Evolutionary conservation across 2,329 filamentous ascomycete genomes (phyloP), one percentile per base, ranked within the genome.

Genomic region (Neofusicoccum kwambonambiense): DNA sequence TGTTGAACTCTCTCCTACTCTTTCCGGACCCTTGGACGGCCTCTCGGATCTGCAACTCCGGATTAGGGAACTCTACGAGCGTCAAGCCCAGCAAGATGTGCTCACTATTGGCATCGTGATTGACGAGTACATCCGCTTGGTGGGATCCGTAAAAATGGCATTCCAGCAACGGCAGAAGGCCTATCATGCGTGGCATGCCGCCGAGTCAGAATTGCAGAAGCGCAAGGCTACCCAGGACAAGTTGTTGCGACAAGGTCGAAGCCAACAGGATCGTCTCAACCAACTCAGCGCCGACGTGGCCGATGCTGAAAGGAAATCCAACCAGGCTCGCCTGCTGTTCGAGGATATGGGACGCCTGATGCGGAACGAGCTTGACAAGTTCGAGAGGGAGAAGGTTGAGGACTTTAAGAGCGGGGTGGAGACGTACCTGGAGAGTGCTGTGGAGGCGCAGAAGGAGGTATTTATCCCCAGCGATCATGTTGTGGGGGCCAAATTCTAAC

Each of bases 361-460:
- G 93, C 88, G 92, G 66, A 85, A 84, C 41, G 95, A 99, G 78
- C 83, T 99, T 69, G 95, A 98, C 72, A 86, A 93, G 17, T 99
- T 99, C 73, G 95, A 99, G 80, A 87, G 87, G 71, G 95, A 99
- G 79, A 99, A 99, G 82, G 95, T 99, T 3, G 95, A 99, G 76
- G 95, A 99, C 76, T 99, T 99, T 79, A 99, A 99, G 83, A 65
- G 91, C 68, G 94, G 93, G 0, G 93, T 99, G 1, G 95, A 99
- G 81, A 99, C 95, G 1, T 99, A 97, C 79, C 79, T 99, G 71
- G 95, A 99, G 82, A 93, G 95, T 73, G 92, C 95, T 3, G 93
- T 99, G 3, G 95, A 99, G 79, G 95, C 94, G 64, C 95, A 99
- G 81, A 99, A 99, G 80, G 95, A 99, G 89, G 94, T 95, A 76